These are phyloP conservation scores for Solanum piurae DNA, from an alignment of 257 asterid genomes.

Conservation along the genomic window DNA sequence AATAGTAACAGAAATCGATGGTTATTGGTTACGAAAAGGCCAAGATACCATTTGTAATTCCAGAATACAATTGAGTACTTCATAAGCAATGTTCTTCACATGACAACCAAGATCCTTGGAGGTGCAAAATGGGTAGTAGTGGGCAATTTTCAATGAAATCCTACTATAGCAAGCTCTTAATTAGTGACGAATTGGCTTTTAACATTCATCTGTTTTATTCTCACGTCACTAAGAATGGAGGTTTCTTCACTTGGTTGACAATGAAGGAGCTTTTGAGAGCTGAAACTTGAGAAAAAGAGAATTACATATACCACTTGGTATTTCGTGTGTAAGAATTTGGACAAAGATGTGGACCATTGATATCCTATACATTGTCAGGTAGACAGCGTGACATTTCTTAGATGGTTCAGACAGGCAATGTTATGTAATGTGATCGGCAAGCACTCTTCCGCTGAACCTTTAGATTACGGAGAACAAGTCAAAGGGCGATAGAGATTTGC, in stretches of 20 bases:
- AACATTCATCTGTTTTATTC: neutral
- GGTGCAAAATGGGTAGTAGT: neutral
- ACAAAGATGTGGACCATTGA: neutral
- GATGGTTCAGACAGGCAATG: neutral
- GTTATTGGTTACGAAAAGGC: neutral
- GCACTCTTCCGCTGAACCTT: neutral
- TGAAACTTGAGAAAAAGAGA: neutral
- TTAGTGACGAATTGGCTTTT: neutral
- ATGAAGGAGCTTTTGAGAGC: neutral
- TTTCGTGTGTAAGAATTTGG: neutral
- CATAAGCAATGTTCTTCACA: neutral
- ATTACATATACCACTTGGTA: neutral
- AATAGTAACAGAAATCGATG: neutral
- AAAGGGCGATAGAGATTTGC: neutral
- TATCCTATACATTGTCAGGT: neutral
- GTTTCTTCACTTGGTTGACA: neutral
- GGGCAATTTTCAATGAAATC: neutral
- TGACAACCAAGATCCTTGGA: neutral
- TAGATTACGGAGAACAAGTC: neutral
- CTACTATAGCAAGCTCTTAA: neutral
- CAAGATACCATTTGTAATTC: neutral
- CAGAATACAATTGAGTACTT: neutral
- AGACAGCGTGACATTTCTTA: neutral
- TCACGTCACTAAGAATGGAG: neutral
- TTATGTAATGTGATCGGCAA: neutral